Base-by-base conservation (phyloP, 2,329 filamentous ascomycete genomes). In the Zymoseptoria passerinii region DNA sequence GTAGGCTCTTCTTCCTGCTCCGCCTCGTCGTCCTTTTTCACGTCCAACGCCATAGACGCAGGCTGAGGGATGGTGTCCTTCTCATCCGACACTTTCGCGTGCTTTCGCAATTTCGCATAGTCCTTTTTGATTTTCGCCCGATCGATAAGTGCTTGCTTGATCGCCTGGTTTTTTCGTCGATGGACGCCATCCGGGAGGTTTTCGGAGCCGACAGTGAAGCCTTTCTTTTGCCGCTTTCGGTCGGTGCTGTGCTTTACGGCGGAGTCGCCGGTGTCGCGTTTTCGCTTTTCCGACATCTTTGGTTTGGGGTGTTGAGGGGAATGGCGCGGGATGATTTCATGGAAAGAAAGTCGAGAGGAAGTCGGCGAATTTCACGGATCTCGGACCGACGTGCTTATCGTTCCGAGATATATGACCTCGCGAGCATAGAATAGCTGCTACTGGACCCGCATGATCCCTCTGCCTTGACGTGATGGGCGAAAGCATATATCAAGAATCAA, bases 121-220 rank as follows among this genome's bases (percentile, higher is more conserved):
- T 88, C 83, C 74, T 96, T 95, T 76, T 92, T 94, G 62, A 96
- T 81, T 75, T 96, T 96, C 61, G 92, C 91, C 73, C 94, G 95
- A 73, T 91, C 84, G 68, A 97, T 96, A 57, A 96, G 78, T 65
- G 89, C 84, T 64, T 87, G 82, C 75, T 97, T 97, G 70, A 96
- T 94, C 74, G 92, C 92, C 73, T 89, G 85, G 58, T 89, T 81
- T 78, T 96, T 96, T 67, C 92, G 86, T 68, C 84, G 84, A 81
- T 94, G 90, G 20, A 87, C 87, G 57, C 92, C 92, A 72, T 96
- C 92, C 48, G 92, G 92, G 27, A 97, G 80, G 72, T 96, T 95
- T 44, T 88, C 88, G 28, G 92, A 92, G 0, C 92, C 92, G 58
- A 96, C 88, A 48, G 83, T 83, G 77, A 97, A 96, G 54, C 89